These are phyloP conservation scores for Pseudogymnoascus pannorum DNA, from an alignment of 2,329 filamentous ascomycete genomes.

Conservation along the genomic window DNA sequence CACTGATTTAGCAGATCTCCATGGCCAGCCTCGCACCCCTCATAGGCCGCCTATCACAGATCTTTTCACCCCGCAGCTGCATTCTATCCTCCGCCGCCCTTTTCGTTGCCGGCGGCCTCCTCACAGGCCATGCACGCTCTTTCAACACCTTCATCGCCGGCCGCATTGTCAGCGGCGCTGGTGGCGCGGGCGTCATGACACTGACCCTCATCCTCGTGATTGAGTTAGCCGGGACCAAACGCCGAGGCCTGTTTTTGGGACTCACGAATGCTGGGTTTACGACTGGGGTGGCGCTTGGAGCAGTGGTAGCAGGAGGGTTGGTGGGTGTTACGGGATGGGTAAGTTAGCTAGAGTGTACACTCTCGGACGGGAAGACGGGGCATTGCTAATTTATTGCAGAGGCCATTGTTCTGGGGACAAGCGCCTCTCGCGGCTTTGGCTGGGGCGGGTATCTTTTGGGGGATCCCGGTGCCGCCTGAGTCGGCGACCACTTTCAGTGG, in stretches of 20 bases:
- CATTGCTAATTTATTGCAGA: constrained; percentile 37
- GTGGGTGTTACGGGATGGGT: constrained; percentile 64
- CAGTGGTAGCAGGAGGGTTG: constrained; percentile 60
- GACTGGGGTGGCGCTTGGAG: constrained; percentile 62
- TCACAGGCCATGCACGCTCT: constrained; percentile 54
- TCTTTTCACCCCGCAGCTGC: constrained; percentile 63
- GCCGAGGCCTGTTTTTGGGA: constrained; percentile 66
- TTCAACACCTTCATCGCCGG: constrained; percentile 62
- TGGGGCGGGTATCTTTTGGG: constrained; percentile 55
- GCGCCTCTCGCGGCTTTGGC: constrained; percentile 55
- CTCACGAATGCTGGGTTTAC: constrained; percentile 68
- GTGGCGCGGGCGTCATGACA: constrained; percentile 65
- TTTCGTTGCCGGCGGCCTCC: constrained; percentile 53
- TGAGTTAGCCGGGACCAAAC: constrained; percentile 60
- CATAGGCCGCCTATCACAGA: constrained; percentile 62
- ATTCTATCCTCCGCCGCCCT: constrained; percentile 53
- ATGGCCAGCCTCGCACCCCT: constrained; percentile 57
- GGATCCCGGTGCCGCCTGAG: constrained; percentile 48
- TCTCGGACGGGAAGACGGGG: neutral
- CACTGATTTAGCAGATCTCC: constrained; percentile 38
- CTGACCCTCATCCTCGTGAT: constrained; percentile 68
- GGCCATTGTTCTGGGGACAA: constrained; percentile 67
- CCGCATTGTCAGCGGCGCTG: constrained; percentile 59
- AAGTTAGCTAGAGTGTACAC: constrained; percentile 25
- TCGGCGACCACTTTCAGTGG: constrained; percentile 28